Conservation (phyloP, 192 early-diverging fungal genomes). For the Rhizophagus clarus region DNA sequence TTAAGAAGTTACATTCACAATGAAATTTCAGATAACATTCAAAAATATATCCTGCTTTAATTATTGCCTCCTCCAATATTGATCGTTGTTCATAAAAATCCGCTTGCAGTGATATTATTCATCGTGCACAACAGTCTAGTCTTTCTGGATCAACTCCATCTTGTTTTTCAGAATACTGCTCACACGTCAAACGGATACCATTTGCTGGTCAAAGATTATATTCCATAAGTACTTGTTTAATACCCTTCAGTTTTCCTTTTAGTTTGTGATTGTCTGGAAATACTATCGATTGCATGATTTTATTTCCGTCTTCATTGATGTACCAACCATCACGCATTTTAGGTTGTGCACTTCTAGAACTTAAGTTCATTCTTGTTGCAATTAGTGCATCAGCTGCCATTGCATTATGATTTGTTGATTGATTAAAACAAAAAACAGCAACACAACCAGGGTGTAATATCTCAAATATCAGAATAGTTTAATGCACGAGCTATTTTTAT, state of each 20-base stretch:
- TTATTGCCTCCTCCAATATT: too few relatives aligned
- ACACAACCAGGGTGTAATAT: slow-evolving; percentile 21
- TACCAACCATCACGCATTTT: slow-evolving; percentile 25
- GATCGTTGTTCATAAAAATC: too few relatives aligned
- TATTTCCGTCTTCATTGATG: background rate
- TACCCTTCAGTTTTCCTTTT: slow-evolving; percentile 34
- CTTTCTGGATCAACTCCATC: slow-evolving; percentile 1
- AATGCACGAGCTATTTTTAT: background rate
- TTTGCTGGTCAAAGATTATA: slow-evolving; percentile 27
- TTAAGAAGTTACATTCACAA: slow-evolving; percentile 34
- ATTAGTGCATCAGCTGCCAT: slow-evolving; percentile 36
- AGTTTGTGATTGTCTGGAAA: slow-evolving; percentile 18
- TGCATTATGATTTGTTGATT: slow-evolving; percentile 34
- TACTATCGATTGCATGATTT: slow-evolving; percentile 27
- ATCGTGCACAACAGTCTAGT: background rate
- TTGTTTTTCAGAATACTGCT: slow-evolving; percentile 20
- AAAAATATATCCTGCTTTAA: too few relatives aligned
- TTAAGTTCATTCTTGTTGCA: slow-evolving; percentile 35
- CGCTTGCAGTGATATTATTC: too few relatives aligned
- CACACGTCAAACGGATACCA: slow-evolving; percentile 21
- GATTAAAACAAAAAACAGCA: slow-evolving; percentile 37
- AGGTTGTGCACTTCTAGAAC: slow-evolving; percentile 21
- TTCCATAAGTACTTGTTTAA: slow-evolving; percentile 35
- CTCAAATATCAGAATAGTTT: slow-evolving; percentile 35
- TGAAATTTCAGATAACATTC: slow-evolving; percentile 27